These are phyloP conservation scores for Kalmanozyma brasiliensis DNA, from an alignment of 1,284 basidiomycete genomes.

Conservation along the genomic window DNA sequence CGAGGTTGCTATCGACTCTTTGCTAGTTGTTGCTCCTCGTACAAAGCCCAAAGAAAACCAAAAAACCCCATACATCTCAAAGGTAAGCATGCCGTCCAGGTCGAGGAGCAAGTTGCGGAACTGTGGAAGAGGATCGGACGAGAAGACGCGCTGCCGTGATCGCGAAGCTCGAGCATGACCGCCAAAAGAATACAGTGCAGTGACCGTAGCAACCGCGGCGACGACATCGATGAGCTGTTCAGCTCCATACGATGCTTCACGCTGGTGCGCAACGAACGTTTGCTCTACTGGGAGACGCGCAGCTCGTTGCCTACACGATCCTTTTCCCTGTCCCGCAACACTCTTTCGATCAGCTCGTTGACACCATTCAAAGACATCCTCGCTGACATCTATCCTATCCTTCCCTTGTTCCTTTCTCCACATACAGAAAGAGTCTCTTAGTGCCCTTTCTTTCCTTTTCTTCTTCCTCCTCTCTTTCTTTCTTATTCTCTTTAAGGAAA, in stretches of 20 bases:
- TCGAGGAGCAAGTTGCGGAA: not conserved
- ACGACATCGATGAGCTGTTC: too few relatives aligned
- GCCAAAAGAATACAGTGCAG: too few relatives aligned
- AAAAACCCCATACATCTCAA: constrained; percentile 36
- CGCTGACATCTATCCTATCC: constrained; percentile 13
- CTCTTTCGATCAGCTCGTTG: not conserved
- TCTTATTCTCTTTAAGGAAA: constrained; percentile 15
- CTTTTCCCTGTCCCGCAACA: not conserved
- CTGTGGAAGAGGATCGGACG: not conserved
- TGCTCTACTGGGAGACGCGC: too few relatives aligned
- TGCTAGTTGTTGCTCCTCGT: constrained; percentile 32
- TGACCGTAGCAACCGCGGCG: too few relatives aligned
- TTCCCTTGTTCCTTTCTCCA: not conserved
- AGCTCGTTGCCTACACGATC: not conserved
- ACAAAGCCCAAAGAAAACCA: constrained; percentile 37
- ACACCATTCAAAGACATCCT: not conserved
- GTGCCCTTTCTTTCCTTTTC: constrained; percentile 29
- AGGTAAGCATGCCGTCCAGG: constrained; percentile 16
- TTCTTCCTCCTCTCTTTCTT: not conserved
- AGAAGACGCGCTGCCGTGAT: constrained; percentile 1
- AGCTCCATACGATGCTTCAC: too few relatives aligned
- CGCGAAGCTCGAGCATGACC: not conserved
- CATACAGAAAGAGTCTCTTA: constrained; percentile 29
- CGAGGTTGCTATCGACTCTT: constrained; percentile 38
- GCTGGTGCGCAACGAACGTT: too few relatives aligned